phyloP scores from a whole-genome alignment of 768 basidiomycete genomes.

The Podaxis sp. region DNA sequence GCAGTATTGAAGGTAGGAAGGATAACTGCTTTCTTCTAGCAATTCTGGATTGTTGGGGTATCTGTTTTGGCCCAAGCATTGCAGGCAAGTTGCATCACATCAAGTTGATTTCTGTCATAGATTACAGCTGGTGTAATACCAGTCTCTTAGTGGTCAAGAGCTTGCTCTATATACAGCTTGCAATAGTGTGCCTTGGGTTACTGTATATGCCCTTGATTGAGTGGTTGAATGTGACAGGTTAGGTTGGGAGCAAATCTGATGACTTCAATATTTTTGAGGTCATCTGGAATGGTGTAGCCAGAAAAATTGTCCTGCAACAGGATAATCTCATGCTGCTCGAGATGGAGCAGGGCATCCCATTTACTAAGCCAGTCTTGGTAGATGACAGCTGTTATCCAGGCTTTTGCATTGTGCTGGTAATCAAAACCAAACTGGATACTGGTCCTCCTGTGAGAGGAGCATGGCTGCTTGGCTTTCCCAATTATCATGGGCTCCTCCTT shows the following conservation, averaged over 20 bases:
- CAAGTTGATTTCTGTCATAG: too few relatives aligned
- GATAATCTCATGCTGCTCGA: slow-evolving; percentile 21
- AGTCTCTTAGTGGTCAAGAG: too few relatives aligned
- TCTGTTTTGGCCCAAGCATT: too few relatives aligned
- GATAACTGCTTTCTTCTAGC: too few relatives aligned
- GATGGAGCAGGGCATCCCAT: slow-evolving; percentile 24
- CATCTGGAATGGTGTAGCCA: slow-evolving; percentile 19
- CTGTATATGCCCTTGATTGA: too few relatives aligned
- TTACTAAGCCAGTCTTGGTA: slow-evolving; percentile 31
- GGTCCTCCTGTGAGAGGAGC: slow-evolving; percentile 23
- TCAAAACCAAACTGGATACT: slow-evolving; percentile 27
- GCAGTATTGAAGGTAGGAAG: too few relatives aligned
- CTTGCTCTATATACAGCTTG: too few relatives aligned
- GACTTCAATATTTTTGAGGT: slow-evolving; percentile 19
- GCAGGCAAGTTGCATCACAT: too few relatives aligned
- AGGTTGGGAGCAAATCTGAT: slow-evolving; percentile 28
- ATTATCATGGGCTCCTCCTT: slow-evolving; percentile 27
- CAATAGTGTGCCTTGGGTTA: too few relatives aligned
- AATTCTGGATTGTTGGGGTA: too few relatives aligned
- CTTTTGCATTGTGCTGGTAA: slow-evolving; percentile 31
- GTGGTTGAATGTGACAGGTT: slow-evolving; percentile 29
- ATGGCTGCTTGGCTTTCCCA: slow-evolving; percentile 26
- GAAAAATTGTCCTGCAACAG: slow-evolving; percentile 27
- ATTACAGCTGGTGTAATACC: too few relatives aligned
- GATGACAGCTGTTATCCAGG: slow-evolving; percentile 30